Base-by-base conservation (phyloP, 1,284 basidiomycete genomes). In the Trametes versicolor region DNA sequence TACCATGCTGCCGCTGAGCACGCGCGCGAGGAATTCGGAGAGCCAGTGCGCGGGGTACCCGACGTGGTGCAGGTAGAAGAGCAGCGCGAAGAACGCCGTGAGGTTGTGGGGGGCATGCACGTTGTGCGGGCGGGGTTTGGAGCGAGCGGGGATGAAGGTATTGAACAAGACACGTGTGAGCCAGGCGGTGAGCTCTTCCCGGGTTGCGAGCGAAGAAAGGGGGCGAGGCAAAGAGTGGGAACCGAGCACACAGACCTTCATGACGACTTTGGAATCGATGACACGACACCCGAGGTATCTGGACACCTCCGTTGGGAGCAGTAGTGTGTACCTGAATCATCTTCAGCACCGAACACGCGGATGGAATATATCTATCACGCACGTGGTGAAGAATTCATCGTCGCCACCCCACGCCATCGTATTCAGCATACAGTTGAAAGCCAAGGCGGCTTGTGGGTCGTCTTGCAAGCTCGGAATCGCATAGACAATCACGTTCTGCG, bases 81-180 rank as follows among this genome's bases (percentile, higher is more conserved):
- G 73, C 41, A 83, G 70, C 50, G 71, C 66, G 56, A 78, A 62
- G 72, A 80, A 76, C 21, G 76, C 74, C 52, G 76, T 75, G 54
- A 82, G 72, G 62, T 76, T 79, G 69, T 78, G 78, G 54, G 83
- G 77, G 66, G 77, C 71, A 25, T 74, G 77, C 58, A 81, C 71
- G 61, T 79, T 73, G 63, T 52, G 58, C 12, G 73, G 74, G 4
- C 49, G 64, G 71, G 70, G 59, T 58, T 71, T 68, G 60, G 67
- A 69, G 53, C 64, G 73, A 19, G 76, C 77, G 45, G 77, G 75
- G 47, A 73, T 70, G 65, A 79, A 63, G 21, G 74, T 77, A 65
- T 74, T 76, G 60, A 82, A 74, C 55, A 80, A 73, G 43, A 78
- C 70, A 58, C 76, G 72, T n/a, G 77, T 75, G 60, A 83, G 77